phyloP scores from a whole-genome alignment of 495 filamentous ascomycete genomes.

The Penicillium fimorum region DNA sequence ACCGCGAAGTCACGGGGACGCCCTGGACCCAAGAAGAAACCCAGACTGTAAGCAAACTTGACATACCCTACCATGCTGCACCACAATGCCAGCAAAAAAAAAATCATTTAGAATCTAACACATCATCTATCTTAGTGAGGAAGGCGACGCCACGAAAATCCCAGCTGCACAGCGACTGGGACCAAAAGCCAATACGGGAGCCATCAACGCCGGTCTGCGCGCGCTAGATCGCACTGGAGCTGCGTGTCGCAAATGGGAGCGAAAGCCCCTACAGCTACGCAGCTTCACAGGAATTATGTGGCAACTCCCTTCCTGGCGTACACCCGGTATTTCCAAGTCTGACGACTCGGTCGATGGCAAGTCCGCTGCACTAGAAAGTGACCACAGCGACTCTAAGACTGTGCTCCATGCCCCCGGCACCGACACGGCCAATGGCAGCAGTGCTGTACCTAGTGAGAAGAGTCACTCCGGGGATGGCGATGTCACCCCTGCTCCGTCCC shows the following conservation, averaged over 20 bases:
- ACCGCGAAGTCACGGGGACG: slow-evolving; percentile 71
- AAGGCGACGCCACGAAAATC: slow-evolving; percentile 53
- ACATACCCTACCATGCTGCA: not conserved
- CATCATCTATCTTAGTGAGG: slow-evolving; percentile 47
- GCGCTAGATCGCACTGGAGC: slow-evolving; percentile 88
- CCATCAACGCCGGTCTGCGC: slow-evolving; percentile 93
- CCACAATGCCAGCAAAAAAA: not conserved
- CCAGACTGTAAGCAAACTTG: slow-evolving; percentile 65
- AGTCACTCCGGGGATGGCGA: slow-evolving; percentile 62
- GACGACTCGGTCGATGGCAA: slow-evolving; percentile 44
- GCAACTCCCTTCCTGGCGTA: slow-evolving; percentile 81
- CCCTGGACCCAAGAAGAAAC: slow-evolving; percentile 94
- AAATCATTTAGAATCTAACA: slow-evolving; percentile 17
- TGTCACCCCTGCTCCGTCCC: slow-evolving; percentile 41
- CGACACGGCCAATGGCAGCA: slow-evolving; percentile 40
- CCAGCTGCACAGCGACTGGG: slow-evolving; percentile 72
- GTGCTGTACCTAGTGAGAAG: slow-evolving; percentile 61
- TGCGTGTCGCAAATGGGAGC: slow-evolving; percentile 88
- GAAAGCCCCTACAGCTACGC: slow-evolving; percentile 77
- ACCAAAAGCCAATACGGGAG: slow-evolving; percentile 95
- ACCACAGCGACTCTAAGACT: slow-evolving; percentile 73
- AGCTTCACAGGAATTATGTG: slow-evolving; percentile 89
- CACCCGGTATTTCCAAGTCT: slow-evolving; percentile 54
- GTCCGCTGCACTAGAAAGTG: slow-evolving; percentile 43
- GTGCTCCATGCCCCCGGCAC: slow-evolving; percentile 67